Evolutionary conservation across 306 rosid genomes (phyloP).

Genomic region (Geum urbanum): DNA sequence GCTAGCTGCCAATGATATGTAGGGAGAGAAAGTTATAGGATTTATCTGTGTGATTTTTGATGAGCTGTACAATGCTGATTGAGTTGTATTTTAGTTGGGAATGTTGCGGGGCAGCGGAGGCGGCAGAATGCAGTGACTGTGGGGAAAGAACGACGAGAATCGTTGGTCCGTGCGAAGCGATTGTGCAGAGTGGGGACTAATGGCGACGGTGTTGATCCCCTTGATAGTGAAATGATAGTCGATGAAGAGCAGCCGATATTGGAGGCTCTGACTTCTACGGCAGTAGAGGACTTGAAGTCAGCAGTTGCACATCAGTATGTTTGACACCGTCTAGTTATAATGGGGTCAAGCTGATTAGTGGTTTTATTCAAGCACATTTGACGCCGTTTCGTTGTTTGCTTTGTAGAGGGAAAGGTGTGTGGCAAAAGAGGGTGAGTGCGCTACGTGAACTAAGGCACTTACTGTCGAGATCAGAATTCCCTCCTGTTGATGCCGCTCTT

Average conservation of each 20-base stretch:
- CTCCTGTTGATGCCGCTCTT: conserved; percentile 82
- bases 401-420: conserved; percentile 84
- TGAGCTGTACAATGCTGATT: conserved; percentile 19
- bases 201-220: conserved; percentile 26
- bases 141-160: conserved; percentile 81
- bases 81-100: conserved; percentile 52
- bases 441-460: conserved; percentile 80
- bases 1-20: not conserved
- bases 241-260: conserved; percentile 73
- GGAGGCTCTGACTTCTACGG: conserved; percentile 72
- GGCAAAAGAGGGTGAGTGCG: conserved; percentile 69
- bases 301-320: conserved; percentile 66
- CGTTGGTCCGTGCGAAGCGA: conserved; percentile 74
- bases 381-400: conserved; percentile 20
- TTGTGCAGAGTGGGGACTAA: conserved; percentile 63
- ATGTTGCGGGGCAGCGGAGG: conserved; percentile 62
- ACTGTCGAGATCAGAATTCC: conserved; percentile 78
- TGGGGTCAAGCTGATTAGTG: not conserved
- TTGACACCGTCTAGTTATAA: conserved; percentile 11
- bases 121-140: conserved; percentile 66
- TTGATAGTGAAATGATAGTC: conserved; percentile 59
- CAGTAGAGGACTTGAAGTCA: conserved; percentile 72
- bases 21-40: not conserved
- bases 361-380: not conserved
- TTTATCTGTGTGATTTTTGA: not conserved